Percentiles rank a stretch among this genome's conserved stretches.
phyloP scores from a whole-genome alignment of 2,329 filamentous ascomycete species.

The Ophiostoma pallidulum region DNA sequence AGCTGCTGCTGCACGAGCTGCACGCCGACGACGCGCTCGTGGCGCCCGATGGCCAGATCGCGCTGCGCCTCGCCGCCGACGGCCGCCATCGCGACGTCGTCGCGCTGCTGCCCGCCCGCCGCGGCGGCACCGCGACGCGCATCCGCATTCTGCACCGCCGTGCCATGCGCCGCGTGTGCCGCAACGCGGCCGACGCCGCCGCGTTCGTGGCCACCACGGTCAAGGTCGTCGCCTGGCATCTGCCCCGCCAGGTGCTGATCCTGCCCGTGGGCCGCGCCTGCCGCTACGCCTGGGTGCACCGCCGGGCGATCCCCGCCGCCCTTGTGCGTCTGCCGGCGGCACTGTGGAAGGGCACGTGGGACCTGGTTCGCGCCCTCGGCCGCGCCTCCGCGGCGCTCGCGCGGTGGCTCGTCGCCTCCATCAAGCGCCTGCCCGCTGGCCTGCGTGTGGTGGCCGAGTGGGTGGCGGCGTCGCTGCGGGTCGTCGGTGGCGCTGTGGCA shows the following conservation, averaged over 20 bases:
- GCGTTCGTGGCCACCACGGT: background rate
- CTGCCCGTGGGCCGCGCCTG: slow-evolving; percentile 6
- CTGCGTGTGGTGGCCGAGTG: background rate
- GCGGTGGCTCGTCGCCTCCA: no score
- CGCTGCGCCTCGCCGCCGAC: slow-evolving; percentile 34
- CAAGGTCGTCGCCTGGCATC: background rate
- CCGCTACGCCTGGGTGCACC: slow-evolving; percentile 18
- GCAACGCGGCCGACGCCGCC: slow-evolving; percentile 3
- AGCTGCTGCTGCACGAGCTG: slow-evolving; percentile 31
- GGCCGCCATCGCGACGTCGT: slow-evolving; percentile 35
- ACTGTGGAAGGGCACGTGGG: slow-evolving; percentile 19
- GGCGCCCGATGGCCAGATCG: slow-evolving; percentile 36
- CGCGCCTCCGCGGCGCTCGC: slow-evolving; percentile 21
- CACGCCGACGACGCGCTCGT: slow-evolving; percentile 34
- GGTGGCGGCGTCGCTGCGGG: background rate
- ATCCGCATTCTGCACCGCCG: slow-evolving; percentile 26
- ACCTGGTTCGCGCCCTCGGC: slow-evolving; percentile 16
- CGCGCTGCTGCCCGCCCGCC: slow-evolving; percentile 30
- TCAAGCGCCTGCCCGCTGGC: background rate
- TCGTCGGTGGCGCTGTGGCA: slow-evolving; percentile 20
- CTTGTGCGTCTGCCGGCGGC: slow-evolving; percentile 7
- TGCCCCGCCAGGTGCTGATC: slow-evolving; percentile 1
- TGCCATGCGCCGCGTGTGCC: slow-evolving; percentile 20
- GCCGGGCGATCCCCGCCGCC: slow-evolving; percentile 17
- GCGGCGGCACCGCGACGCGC: slow-evolving; percentile 30